phyloP scores from a whole-genome alignment of 2,329 filamentous ascomycete species.

The Colletotrichum orchidophilum region DNA sequence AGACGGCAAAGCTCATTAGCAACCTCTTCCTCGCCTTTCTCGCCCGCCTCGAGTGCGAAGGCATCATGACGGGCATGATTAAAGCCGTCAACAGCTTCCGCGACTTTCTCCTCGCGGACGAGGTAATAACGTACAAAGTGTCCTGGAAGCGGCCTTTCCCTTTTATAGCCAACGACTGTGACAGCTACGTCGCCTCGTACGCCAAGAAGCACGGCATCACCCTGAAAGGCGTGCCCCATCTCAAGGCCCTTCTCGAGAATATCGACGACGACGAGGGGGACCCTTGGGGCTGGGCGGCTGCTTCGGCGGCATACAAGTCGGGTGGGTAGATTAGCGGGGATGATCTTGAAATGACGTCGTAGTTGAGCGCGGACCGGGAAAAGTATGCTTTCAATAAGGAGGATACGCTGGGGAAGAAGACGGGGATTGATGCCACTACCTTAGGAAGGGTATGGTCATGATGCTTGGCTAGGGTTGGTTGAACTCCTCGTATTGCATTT shows the following conservation, averaged over 20 bases:
- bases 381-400: slow-evolving; percentile 41
- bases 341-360: slow-evolving; percentile 46
- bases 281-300: slow-evolving; percentile 40
- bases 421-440: slow-evolving; percentile 43
- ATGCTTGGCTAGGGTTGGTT: neutral
- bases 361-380: slow-evolving; percentile 45
- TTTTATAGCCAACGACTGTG: slow-evolving; percentile 36
- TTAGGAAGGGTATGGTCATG: slow-evolving; percentile 49
- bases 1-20: slow-evolving; percentile 39
- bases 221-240: slow-evolving; percentile 38
- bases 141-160: slow-evolving; percentile 37
- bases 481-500: neutral
- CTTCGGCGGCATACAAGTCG: slow-evolving; percentile 37
- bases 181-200: slow-evolving; percentile 45
- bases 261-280: slow-evolving; percentile 36
- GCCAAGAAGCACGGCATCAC: slow-evolving; percentile 45
- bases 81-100: slow-evolving; percentile 34
- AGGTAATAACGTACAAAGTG: slow-evolving; percentile 2
- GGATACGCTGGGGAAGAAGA: slow-evolving; percentile 46
- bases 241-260: slow-evolving; percentile 37
- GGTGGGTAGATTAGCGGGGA: slow-evolving; percentile 48
- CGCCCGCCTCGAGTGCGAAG: slow-evolving; percentile 44
- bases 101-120: slow-evolving; percentile 30
- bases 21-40: slow-evolving; percentile 52
- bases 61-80: slow-evolving; percentile 49